These are phyloP conservation scores for Lasiodiplodia hormozganensis DNA, from an alignment of 2,329 filamentous ascomycete species.

Conservation along the genomic window DNA sequence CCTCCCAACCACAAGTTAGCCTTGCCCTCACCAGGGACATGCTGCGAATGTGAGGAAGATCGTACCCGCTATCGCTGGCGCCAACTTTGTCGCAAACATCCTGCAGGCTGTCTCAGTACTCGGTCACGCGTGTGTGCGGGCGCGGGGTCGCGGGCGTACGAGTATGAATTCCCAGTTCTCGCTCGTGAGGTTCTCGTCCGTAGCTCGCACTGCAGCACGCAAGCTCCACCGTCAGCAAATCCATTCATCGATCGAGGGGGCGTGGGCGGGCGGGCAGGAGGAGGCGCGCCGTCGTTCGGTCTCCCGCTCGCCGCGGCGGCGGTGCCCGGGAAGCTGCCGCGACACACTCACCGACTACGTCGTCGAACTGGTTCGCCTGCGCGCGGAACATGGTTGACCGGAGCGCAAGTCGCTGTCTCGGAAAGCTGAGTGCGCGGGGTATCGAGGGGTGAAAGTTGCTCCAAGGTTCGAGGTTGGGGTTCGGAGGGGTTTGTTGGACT, in stretches of 20 bases:
- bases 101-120: slow-evolving; percentile 41
- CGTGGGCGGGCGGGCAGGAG: slow-evolving; percentile 8
- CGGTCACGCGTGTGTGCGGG: slow-evolving; percentile 7
- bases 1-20: slow-evolving; percentile 13
- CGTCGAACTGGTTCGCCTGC: slow-evolving; percentile 73
- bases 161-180: slow-evolving; percentile 76
- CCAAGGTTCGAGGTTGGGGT: background rate
- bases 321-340: slow-evolving; percentile 15
- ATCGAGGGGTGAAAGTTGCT: background rate
- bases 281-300: background rate
- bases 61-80: slow-evolving; percentile 55
- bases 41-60: slow-evolving; percentile 10
- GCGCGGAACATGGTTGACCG: slow-evolving; percentile 53
- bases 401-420: slow-evolving; percentile 4
- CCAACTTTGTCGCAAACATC: slow-evolving; percentile 68
- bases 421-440: background rate
- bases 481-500: background rate
- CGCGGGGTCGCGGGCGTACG: slow-evolving; percentile 47
- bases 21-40: background rate
- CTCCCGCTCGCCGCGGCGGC: slow-evolving; percentile 11
- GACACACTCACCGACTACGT: slow-evolving; percentile 66
- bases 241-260: background rate
- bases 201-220: slow-evolving; percentile 72
- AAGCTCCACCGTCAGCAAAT: slow-evolving; percentile 32
- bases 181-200: slow-evolving; percentile 96